Evolutionary conservation across 352 stramenopile species (phyloP), one percentile per base, ranked within the genome.

Genomic region (Pythium sukuiense): DNA sequence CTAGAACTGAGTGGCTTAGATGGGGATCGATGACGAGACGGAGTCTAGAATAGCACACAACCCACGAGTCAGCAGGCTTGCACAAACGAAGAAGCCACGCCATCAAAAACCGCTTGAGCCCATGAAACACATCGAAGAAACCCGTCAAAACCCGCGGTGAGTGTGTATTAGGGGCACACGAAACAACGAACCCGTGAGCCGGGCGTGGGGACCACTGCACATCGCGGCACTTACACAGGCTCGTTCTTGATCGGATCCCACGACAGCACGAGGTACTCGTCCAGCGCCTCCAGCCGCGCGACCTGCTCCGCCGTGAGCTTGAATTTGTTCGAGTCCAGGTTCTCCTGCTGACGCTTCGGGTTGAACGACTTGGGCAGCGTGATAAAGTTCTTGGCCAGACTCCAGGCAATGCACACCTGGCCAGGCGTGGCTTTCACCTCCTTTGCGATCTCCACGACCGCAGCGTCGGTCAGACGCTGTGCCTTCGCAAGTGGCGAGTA

Each of bases 351-450:
- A n/a, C 82, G 79, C n/a, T 65, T 65, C 32, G 74, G 61, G 2
- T 76, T 78, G 52, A 88, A 81, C 29, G 84, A 89, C 59, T 91
- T 91, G 0, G 81, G 81, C 55, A 92, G 65, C 33, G 83, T 76
- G 54, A 90, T 70, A 56, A 85, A 89, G 13, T 75, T 75, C 69
- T 86, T 84, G 7, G 79, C 75, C 29, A 88, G 61, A 39, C 69
- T 75, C 73, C 73, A 89, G 1, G 76, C 74, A 48, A 89, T 73
- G 37, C 85, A 73, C 16, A 88, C 77, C 62, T 88, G 80, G 11
- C 77, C 83, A 5, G 71, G 71, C 3, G 77, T 79, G 3, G 72
- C 72, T 11, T 73, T 63, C 35, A 77, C 50, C 24, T 85, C 70
- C 26, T 69, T 69, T 2, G 82, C 78, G 35, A 90, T 65, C 33